Base-by-base conservation (phyloP, 176 grass and related monocot genomes). In the Typha latifolia region DNA sequence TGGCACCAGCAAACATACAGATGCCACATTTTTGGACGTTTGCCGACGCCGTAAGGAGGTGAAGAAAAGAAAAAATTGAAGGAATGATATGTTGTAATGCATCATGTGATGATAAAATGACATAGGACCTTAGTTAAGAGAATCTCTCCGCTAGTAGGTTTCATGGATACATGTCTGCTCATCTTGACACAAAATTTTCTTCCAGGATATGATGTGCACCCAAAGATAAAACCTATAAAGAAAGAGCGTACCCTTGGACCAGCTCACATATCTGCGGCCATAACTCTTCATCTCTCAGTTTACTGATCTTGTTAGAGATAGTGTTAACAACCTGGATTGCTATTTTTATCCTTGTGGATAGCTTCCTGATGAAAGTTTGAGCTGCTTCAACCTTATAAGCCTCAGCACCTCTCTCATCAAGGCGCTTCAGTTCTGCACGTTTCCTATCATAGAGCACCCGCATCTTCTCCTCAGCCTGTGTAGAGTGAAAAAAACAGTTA, bases 261-360 rank as follows among this genome's bases (percentile, higher is more conserved):
- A 90, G 71, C 64, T 82, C 71, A 47, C 62, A 66, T 66, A 77
- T 81, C 47, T 81, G 90, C 14, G 77, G 77, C 68, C 78, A 82
- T 53, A 95, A 71, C 73, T 95, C 90, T 72, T 86, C 74, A 77
- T 95, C 90, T 70, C 90, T 86, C 31, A 90, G 47, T 23, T 77
- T 77, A 81, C 79, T 73, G 12, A 90, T 90, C 62, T 77, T 84
- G 11, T 67, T 77, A 20, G 90, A 86, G 18, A 82, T 82, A 49
- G 62, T 70, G n/a, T 51, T 66, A n/a, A 95, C 53, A 65, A 84
- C 22, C 37, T 86, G 74, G 31, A 86, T 74, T 24, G 74, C 79
- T 70, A 95, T 48, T 14, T 51, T 84, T 24, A 86, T 66, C 62
- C 76, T 84, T 71, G 74, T 82, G 14, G 77, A 82, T 56, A 90